Percentiles rank a stretch among this genome's conserved stretches.
Evolutionary conservation across 169 alveolate species (phyloP).

Genomic region (Perkinsus marinus): DNA sequence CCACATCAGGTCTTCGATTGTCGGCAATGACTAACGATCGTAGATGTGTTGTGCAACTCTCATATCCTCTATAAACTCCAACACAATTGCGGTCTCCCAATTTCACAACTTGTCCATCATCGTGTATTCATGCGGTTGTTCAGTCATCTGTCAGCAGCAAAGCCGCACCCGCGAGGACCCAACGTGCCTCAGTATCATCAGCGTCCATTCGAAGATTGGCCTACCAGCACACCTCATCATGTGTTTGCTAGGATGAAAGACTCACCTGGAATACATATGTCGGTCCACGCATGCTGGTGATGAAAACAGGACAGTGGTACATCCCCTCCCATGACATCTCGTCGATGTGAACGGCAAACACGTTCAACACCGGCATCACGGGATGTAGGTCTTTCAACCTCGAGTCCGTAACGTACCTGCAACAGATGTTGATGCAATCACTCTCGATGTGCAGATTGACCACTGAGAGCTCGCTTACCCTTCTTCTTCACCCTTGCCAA

Average conservation of each 20-base stretch:
- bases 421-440: too few relatives aligned
- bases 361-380: slow-evolving; percentile 72
- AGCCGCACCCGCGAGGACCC: slow-evolving; percentile 88
- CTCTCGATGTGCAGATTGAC: not conserved
- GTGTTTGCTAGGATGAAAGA: slow-evolving; percentile 41
- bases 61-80: too few relatives aligned
- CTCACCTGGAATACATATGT: slow-evolving; percentile 50
- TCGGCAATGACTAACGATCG: too few relatives aligned
- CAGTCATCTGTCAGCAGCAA: slow-evolving; percentile 72
- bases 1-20: too few relatives aligned
- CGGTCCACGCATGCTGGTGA: slow-evolving; percentile 77
- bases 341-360: slow-evolving; percentile 58
- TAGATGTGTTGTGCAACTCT: too few relatives aligned
- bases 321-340: slow-evolving; percentile 56
- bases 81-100: too few relatives aligned
- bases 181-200: slow-evolving; percentile 42
- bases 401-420: slow-evolving; percentile 57
- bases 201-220: slow-evolving; percentile 53
- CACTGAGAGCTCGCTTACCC: slow-evolving; percentile 27
- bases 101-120: too few relatives aligned
- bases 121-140: too few relatives aligned
- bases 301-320: slow-evolving; percentile 79
- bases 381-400: slow-evolving; percentile 72
- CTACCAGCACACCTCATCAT: slow-evolving; percentile 65
- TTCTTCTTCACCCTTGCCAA: slow-evolving; percentile 69